Conservation (phyloP, 306 rosid species). For the Medicago ruthenica region DNA sequence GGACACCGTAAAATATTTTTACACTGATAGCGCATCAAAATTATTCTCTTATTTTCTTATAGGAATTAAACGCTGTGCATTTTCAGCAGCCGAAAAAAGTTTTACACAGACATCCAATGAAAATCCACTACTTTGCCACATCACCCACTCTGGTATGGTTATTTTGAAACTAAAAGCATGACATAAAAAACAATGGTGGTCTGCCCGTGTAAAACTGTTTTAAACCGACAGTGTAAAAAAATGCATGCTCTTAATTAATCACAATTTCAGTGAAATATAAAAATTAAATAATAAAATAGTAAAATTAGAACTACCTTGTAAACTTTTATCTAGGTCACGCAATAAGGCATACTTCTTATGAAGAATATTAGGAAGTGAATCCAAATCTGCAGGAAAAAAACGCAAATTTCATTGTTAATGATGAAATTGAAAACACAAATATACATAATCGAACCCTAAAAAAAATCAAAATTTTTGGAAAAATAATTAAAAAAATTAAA, state of each 20-base stretch:
- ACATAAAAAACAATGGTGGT: too few relatives aligned
- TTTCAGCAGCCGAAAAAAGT: too few relatives aligned
- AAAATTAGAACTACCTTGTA: constrained; percentile 62
- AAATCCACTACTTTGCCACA: too few relatives aligned
- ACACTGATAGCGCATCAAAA: not conserved
- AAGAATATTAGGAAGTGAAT: constrained; percentile 84
- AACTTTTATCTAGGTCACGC: constrained; percentile 88
- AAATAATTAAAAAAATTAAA: not conserved
- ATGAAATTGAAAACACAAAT: not conserved
- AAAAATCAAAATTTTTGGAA: not conserved
- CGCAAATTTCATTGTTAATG: constrained; percentile 14
- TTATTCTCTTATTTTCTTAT: not conserved
- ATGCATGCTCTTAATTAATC: not conserved
- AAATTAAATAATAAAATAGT: not conserved
- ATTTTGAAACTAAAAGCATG: too few relatives aligned
- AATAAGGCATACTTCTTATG: constrained; percentile 84
- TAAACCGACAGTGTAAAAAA: too few relatives aligned
- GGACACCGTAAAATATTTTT: not conserved
- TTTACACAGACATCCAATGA: too few relatives aligned
- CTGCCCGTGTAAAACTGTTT: too few relatives aligned
- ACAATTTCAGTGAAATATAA: too few relatives aligned
- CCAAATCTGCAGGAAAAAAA: constrained; percentile 68
- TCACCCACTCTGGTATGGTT: too few relatives aligned
- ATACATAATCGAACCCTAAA: constrained; percentile 28
- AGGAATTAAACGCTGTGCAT: too few relatives aligned